Conservation (phyloP, 2,329 filamentous ascomycete genomes). For the Torrubiella hemipterigena region DNA sequence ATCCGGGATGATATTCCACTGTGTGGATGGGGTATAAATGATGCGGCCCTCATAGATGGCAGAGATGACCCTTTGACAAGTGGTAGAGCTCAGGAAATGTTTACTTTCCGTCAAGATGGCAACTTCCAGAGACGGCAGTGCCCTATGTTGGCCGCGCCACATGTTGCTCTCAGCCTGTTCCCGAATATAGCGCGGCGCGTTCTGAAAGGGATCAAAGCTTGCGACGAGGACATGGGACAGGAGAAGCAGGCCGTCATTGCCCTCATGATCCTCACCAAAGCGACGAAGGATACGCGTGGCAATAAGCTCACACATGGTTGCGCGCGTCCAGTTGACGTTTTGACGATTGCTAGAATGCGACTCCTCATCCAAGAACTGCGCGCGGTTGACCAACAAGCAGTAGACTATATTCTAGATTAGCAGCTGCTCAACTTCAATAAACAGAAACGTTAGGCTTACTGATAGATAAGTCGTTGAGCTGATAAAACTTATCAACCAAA, state of each 20-base stretch:
- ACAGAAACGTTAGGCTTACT: too few relatives aligned
- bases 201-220: constrained; percentile 77
- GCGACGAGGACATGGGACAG: constrained; percentile 72
- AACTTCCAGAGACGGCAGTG: constrained; percentile 67
- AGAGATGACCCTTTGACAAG: constrained; percentile 70
- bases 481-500: constrained; percentile 72
- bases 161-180: constrained; percentile 40
- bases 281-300: constrained; percentile 67
- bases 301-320: constrained; percentile 68
- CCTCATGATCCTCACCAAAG: constrained; percentile 67
- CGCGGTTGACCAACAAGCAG: constrained; percentile 70
- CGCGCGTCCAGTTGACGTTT: constrained; percentile 68
- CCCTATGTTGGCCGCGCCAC: constrained; percentile 39
- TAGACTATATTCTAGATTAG: constrained; percentile 44
- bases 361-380: constrained; percentile 70
- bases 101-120: constrained; percentile 77
- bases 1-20: constrained; percentile 75
- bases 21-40: constrained; percentile 71
- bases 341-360: constrained; percentile 64
- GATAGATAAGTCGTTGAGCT: constrained; percentile 67
- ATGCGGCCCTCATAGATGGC: constrained; percentile 73
- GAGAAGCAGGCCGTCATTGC: constrained; percentile 56
- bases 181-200: constrained; percentile 57
- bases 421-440: too few relatives aligned
- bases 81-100: constrained; percentile 61